Base-by-base conservation (phyloP, 2,329 filamentous ascomycete species). In the Ophiostoma fasciatum region DNA sequence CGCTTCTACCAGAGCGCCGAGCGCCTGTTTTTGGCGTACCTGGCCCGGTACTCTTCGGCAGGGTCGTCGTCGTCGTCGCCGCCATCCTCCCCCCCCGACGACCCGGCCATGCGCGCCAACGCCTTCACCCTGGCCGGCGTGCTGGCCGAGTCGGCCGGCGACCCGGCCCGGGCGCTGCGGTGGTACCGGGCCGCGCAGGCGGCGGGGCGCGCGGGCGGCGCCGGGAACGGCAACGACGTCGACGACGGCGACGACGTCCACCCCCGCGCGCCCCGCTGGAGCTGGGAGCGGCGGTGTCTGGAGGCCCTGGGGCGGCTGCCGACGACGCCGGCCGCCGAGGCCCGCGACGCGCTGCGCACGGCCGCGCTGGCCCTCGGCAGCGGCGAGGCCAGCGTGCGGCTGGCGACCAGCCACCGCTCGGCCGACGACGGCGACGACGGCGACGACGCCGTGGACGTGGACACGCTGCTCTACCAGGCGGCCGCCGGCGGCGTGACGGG, bases 111-210 rank as follows among this genome's bases (percentile, higher is more conserved):
- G 17, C 39, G 49, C 29, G 51, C 58, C 12, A 50, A 62, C 38
- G 52, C 51, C 2, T 52, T 57, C 10, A 60, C 59, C 0, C 42
- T 60, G n/a, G 45, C 52, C 7, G 60, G 54, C 13, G 31, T 55
- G 11, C 31, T 52, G 5, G 44, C 51, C 23, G 44, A 46, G 5
- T 15, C 17, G 1, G 23, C 40, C 21, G 42, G 43, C 17, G 42
- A 48, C 12, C 38, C 49, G 26, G 37, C 31, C 13, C 41, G 42
- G 4, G 57, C 57, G 1, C 44, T 58, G 27, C 41, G 45, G 11
- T 51, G 45, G 45, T 53, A 36, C 39, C 25, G 31, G 12, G 37
- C 35, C 2, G 44, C 38, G 11, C 26, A 36, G 6, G 30, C 39
- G n/a, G 30, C 38, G 9, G 42, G 38, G 3, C 15, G 18, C 15